These are phyloP conservation scores for Xylaria sp. DNA, from an alignment of 495 filamentous ascomycete genomes.

Conservation along the genomic window DNA sequence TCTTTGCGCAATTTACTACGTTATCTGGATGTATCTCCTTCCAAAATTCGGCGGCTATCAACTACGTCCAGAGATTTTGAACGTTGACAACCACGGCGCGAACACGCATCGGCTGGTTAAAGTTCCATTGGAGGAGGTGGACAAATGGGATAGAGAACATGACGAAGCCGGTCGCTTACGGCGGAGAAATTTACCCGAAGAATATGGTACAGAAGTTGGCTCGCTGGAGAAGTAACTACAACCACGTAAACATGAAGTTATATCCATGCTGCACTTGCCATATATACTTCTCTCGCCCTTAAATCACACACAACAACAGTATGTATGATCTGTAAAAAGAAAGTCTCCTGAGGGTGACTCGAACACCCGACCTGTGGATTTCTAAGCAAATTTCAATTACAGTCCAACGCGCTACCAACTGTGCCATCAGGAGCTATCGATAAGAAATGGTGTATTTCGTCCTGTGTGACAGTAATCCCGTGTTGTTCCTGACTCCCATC, in stretches of 20 bases:
- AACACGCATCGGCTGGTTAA: constrained; percentile 62
- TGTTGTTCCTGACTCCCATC: background rate
- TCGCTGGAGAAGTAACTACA: background rate
- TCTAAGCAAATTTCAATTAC: background rate
- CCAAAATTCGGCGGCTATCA: constrained; percentile 58
- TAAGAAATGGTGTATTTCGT: too few species aligned
- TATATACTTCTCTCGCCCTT: too few species aligned
- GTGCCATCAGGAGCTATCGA: constrained; percentile 4
- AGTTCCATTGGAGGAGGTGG: constrained; percentile 57
- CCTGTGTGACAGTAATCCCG: background rate
- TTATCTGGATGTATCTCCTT: constrained; percentile 60
- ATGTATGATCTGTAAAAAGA: too few species aligned
- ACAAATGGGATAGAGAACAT: constrained; percentile 62
- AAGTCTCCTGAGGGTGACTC: too few species aligned
- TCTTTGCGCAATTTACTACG: constrained; percentile 62
- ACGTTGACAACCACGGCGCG: constrained; percentile 55
- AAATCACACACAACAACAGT: too few species aligned
- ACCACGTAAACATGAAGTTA: too few species aligned
- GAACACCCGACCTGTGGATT: constrained; percentile 11
- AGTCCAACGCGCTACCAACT: constrained; percentile 17
- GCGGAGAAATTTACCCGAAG: constrained; percentile 11
- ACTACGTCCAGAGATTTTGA: constrained; percentile 60
- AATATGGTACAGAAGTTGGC: background rate
- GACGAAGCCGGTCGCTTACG: constrained; percentile 56
- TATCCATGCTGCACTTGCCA: too few species aligned